Base-by-base conservation (phyloP, 768 basidiomycete species). In the Ramaria sp. region DNA sequence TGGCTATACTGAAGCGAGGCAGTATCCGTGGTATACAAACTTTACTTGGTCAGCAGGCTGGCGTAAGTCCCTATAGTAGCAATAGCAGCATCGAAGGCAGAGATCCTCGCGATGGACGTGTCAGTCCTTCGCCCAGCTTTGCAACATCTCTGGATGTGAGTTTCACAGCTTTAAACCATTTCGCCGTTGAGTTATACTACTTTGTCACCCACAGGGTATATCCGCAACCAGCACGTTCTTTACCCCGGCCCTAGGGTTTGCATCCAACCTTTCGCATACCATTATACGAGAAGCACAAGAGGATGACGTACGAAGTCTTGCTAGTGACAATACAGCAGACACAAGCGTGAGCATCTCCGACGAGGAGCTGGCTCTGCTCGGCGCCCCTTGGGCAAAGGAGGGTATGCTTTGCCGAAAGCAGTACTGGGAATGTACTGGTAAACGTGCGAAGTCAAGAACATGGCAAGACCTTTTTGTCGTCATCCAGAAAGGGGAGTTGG, bases 351-450 rank as follows among this genome's bases (percentile, higher is more conserved):
- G 91, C 52, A 91, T 97, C 59, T 83, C 88, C 7, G 95, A 98
- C 63, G 96, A 98, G 69, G 92, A 96, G 70, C 77, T 99, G 12
- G 95, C 95, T 1, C 74, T 98, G 38, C 82, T 96, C 15, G 96
- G 96, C 15, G 84, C 96, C 5, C 96, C 96, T 0, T 99, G 95
- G 95, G 96, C 96, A 0, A 99, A 99, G 70, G 96, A 99, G 69
- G 96, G 96, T 12, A 88, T 95, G 76, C 80, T 99, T 9, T 86
- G 86, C 62, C 84, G 94, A 22, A 97, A 97, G 67, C 89, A 92
- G 60, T 97, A 94, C 67, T 93, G 89, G 84, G 95, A 97, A 64
- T 78, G 80, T 2, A 74, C 79, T 0, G 85, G 87, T 13, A 92
- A 88, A 67, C 76, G 93, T 27, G 84, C 91, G 7, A 93, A 79